Conservation (phyloP, 352 stramenopile genomes). For the Elongisporangium undulatum region DNA sequence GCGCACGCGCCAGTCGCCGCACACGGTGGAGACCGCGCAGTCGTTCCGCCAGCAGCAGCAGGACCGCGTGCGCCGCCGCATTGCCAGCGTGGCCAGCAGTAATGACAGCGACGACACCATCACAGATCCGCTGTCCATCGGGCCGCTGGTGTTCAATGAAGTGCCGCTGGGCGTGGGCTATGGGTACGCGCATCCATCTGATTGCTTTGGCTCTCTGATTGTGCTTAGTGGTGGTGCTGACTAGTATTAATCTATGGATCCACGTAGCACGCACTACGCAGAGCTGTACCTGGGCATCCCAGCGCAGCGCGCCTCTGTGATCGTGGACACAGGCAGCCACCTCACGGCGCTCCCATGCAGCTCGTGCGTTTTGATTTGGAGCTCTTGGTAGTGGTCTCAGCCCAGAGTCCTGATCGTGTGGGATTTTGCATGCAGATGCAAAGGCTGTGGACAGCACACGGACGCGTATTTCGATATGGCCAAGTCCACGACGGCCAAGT, state of each 20-base stretch:
- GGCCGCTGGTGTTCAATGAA: conserved; percentile 46
- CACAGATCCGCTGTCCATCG: conserved; percentile 8
- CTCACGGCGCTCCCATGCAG: conserved; percentile 75
- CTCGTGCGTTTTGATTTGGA: conserved; percentile 13
- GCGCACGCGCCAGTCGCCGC: neutral
- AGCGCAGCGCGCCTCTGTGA: conserved; percentile 78
- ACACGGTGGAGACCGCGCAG: neutral
- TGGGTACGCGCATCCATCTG: conserved; percentile 27
- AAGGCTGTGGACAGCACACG: conserved; percentile 66
- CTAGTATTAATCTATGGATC: conserved; percentile 7
- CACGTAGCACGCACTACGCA: conserved; percentile 69
- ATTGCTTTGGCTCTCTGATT: no score
- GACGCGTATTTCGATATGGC: conserved; percentile 66
- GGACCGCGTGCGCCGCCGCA: conserved; percentile 37
- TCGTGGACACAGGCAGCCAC: conserved; percentile 81
- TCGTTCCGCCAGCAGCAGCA: conserved; percentile 23
- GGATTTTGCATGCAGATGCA: conserved; percentile 26
- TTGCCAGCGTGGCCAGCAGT: conserved; percentile 12
- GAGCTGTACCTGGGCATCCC: conserved; percentile 80
- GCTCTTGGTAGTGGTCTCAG: neutral
- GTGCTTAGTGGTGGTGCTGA: neutral
- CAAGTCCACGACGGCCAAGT: conserved; percentile 76
- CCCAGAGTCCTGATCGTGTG: neutral
- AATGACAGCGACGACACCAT: conserved; percentile 7
- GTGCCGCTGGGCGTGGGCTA: conserved; percentile 62